A percentile compares a stretch with the other conserved stretches of the same genome.
Evolutionary conservation across 2,329 filamentous ascomycete species (phyloP).

Genomic region (Talaromyces islandicus): DNA sequence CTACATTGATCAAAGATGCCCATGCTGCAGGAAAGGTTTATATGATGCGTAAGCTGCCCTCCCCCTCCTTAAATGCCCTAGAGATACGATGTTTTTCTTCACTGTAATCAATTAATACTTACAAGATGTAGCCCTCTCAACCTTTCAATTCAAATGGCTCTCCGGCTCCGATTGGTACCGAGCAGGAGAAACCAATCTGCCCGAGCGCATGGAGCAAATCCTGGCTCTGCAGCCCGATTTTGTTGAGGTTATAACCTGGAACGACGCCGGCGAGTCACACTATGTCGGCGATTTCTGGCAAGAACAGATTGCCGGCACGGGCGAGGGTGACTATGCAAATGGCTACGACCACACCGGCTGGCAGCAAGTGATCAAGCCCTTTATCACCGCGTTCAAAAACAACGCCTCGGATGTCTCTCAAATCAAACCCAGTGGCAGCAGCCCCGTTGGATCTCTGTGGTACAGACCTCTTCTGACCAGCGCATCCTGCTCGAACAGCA

Average conservation of each 20-base stretch:
- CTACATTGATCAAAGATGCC: slow-evolving; percentile 1
- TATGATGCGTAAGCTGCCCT: slow-evolving; percentile 6
- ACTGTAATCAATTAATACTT: background rate
- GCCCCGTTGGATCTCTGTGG: slow-evolving; percentile 1
- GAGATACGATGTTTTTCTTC: background rate
- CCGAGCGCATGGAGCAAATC: slow-evolving; percentile 8
- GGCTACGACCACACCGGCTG: slow-evolving; percentile 8
- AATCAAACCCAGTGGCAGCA: background rate
- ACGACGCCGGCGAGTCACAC: slow-evolving; percentile 9
- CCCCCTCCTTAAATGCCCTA: too few relatives aligned
- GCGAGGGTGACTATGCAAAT: background rate
- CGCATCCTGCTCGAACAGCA: slow-evolving; percentile 5
- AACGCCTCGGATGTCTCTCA: background rate
- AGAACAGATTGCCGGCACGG: slow-evolving; percentile 5
- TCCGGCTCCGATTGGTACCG: slow-evolving; percentile 1
- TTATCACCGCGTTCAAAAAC: slow-evolving; percentile 6
- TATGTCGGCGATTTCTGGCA: slow-evolving; percentile 9
- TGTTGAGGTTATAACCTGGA: slow-evolving; percentile 8
- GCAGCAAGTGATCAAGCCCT: slow-evolving; percentile 5
- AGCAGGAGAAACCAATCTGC: slow-evolving; percentile 5
- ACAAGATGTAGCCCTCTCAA: slow-evolving; percentile 1
- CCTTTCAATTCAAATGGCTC: slow-evolving; percentile 10
- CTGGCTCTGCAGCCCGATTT: slow-evolving; percentile 4
- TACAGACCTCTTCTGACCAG: slow-evolving; percentile 1
- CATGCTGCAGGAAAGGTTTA: slow-evolving; percentile 5